Conservation (phyloP, 2,329 filamentous ascomycete species). For the Colletotrichum eleusines region DNA sequence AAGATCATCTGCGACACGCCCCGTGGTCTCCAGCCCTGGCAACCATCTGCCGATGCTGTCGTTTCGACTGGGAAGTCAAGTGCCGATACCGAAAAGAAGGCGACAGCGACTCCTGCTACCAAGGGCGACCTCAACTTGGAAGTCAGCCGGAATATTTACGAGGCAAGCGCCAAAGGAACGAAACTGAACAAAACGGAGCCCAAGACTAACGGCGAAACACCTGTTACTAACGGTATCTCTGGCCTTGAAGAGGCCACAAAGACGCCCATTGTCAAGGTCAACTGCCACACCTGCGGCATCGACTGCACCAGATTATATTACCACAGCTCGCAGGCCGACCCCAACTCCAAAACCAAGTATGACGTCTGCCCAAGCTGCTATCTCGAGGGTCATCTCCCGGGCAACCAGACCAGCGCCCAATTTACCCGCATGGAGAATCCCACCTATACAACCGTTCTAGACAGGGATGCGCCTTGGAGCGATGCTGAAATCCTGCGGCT, state of each 20-base stretch:
- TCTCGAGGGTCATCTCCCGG: slow-evolving; percentile 84
- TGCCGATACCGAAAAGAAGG: slow-evolving; percentile 79
- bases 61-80: slow-evolving; percentile 71
- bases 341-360: slow-evolving; percentile 78
- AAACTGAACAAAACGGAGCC: slow-evolving; percentile 77
- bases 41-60: slow-evolving; percentile 84
- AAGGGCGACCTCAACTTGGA: slow-evolving; percentile 93
- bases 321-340: slow-evolving; percentile 67
- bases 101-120: slow-evolving; percentile 71
- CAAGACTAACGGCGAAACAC: slow-evolving; percentile 81
- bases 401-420: slow-evolving; percentile 81
- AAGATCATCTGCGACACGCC: slow-evolving; percentile 96
- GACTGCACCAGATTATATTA: slow-evolving; percentile 81
- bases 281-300: slow-evolving; percentile 92
- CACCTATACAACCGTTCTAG: slow-evolving; percentile 81
- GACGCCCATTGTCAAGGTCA: slow-evolving; percentile 74
- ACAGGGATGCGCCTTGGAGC: slow-evolving; percentile 90
- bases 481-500: slow-evolving; percentile 91
- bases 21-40: slow-evolving; percentile 92
- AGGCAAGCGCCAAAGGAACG: slow-evolving; percentile 83
- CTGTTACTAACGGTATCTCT: slow-evolving; percentile 73
- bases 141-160: slow-evolving; percentile 94
- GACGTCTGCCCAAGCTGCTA: slow-evolving; percentile 94
- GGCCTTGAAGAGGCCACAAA: slow-evolving; percentile 73
- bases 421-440: slow-evolving; percentile 92